Evolutionary conservation across 208 protist genomes (phyloP).

Genomic region (Crithidia sp.): DNA sequence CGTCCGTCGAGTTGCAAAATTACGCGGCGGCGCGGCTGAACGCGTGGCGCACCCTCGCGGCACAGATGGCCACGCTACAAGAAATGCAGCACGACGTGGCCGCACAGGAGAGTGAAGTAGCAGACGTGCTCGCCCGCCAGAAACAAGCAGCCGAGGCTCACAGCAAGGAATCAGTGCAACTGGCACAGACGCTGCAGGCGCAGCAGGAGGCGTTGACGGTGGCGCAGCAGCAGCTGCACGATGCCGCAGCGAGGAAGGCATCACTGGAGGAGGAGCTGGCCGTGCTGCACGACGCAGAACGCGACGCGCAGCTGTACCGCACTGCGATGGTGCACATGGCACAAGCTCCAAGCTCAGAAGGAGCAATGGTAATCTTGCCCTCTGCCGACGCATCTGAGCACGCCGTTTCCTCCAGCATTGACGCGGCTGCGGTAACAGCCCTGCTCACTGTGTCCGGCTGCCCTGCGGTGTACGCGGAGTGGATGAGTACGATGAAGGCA

Average conservation of each 20-base stretch:
- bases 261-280: conserved; percentile 20
- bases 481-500: background rate
- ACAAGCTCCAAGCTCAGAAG: too few relatives aligned
- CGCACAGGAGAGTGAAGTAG: background rate
- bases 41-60: conserved; percentile 16
- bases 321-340: too few relatives aligned
- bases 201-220: conserved; percentile 13
- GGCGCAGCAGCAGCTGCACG: conserved; percentile 15
- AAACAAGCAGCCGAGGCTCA: conserved; percentile 7
- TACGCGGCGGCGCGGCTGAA: conserved; percentile 32
- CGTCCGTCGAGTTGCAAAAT: conserved; percentile 21
- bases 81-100: background rate
- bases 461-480: background rate
- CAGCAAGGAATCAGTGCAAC: background rate
- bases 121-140: background rate
- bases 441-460: background rate
- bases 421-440: background rate
- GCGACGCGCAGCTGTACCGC: conserved; percentile 6
- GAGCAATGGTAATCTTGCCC: too few relatives aligned
- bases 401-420: background rate
- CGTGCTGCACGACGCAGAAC: conserved; percentile 1
- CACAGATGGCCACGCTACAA: conserved; percentile 11
- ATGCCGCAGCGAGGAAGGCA: conserved; percentile 1
- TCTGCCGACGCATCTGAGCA: too few relatives aligned
- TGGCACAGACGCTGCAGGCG: conserved; percentile 9